Conservation (phyloP, 768 basidiomycete genomes). For the Arthromyces matolae region DNA sequence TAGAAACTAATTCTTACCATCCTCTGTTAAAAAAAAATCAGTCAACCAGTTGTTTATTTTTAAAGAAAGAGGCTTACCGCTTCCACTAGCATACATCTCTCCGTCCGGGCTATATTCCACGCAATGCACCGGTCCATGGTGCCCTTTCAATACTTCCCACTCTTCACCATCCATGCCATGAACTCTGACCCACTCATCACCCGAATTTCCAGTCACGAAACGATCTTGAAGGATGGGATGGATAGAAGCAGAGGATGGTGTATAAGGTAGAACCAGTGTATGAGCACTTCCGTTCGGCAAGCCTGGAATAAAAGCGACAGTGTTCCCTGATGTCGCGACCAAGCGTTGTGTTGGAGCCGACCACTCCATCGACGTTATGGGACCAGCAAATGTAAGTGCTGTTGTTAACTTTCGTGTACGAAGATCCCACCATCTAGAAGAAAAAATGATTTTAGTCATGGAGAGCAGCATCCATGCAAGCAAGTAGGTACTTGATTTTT, state of each 20-base stretch:
- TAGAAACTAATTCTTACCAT: conserved; percentile 40
- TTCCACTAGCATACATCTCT: conserved; percentile 95
- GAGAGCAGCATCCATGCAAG: neutral
- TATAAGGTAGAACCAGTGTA: conserved; percentile 75
- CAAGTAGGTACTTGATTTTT: conserved; percentile 65
- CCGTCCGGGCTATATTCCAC: conserved; percentile 95
- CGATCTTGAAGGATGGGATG: conserved; percentile 86
- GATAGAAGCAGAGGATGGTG: conserved; percentile 91
- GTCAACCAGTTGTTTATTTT: too few relatives aligned
- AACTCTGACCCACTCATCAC: conserved; percentile 95
- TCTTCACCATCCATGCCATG: conserved; percentile 91
- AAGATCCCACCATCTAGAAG: conserved; percentile 91
- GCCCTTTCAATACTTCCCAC: conserved; percentile 88
- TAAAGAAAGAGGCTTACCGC: conserved; percentile 72
- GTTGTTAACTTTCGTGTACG: conserved; percentile 72
- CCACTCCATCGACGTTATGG: conserved; percentile 93
- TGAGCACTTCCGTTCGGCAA: conserved; percentile 64
- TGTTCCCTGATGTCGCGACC: conserved; percentile 88
- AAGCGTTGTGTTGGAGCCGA: conserved; percentile 77
- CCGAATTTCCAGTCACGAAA: conserved; percentile 86
- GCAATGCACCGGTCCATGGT: conserved; percentile 95
- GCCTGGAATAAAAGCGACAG: conserved; percentile 86
- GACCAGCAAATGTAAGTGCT: conserved; percentile 64
- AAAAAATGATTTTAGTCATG: conserved; percentile 16
- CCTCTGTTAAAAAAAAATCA: too few relatives aligned